phyloP scores from a whole-genome alignment of 768 basidiomycete genomes.

The Rhodotorula graminis region DNA sequence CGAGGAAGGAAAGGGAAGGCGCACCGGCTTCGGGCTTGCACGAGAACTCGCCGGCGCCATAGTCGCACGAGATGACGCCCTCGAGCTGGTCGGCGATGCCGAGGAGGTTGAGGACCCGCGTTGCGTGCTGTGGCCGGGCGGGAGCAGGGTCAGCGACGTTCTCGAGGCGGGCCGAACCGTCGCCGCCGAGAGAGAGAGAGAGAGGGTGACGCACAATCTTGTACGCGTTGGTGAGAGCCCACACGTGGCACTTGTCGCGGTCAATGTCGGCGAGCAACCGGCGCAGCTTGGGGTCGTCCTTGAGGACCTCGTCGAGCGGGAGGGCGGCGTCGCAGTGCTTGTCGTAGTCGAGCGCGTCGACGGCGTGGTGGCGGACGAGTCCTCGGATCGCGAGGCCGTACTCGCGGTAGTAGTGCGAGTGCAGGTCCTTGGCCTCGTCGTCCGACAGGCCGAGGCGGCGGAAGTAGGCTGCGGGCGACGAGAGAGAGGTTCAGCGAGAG shows the following conservation, averaged over 20 bases:
- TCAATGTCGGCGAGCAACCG: conserved; percentile 25
- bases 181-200: neutral
- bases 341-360: conserved; percentile 39
- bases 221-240: conserved; percentile 41
- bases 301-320: conserved; percentile 37
- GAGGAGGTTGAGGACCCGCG: conserved; percentile 32
- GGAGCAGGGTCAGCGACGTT: neutral
- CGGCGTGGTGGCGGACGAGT: conserved; percentile 38
- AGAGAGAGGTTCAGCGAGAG: neutral
- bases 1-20: neutral
- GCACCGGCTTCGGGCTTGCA: conserved; percentile 38
- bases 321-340: conserved; percentile 37
- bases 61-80: conserved; percentile 43
- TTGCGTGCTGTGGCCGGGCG: conserved; percentile 25
- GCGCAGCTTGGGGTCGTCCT: conserved; percentile 4
- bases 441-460: conserved; percentile 8
- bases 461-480: conserved; percentile 18
- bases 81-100: conserved; percentile 38
- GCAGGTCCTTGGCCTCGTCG: conserved; percentile 30
- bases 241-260: conserved; percentile 31
- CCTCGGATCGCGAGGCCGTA: conserved; percentile 39
- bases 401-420: conserved; percentile 20
- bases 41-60: conserved; percentile 33
- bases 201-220: conserved; percentile 16
- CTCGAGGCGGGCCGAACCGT: too few species aligned